phyloP scores from a whole-genome alignment of 2,329 filamentous ascomycete species.

The Aaosphaeria pasadenensis region DNA sequence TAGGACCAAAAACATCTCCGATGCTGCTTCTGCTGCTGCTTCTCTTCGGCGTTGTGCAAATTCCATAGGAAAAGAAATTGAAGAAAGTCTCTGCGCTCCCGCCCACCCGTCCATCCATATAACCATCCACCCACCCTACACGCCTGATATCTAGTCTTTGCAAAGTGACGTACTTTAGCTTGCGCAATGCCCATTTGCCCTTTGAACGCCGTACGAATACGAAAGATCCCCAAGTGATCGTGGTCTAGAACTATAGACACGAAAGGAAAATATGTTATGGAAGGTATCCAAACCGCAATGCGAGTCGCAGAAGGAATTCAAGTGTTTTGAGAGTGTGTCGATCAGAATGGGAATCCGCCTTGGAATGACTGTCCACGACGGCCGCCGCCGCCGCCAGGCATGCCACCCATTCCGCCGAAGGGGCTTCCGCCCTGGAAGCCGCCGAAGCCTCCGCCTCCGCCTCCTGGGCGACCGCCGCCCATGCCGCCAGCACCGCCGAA shows the following conservation, averaged over 20 bases:
- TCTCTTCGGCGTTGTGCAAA: too few relatives aligned
- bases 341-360: slow-evolving; percentile 30
- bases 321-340: background rate
- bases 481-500: slow-evolving; percentile 47
- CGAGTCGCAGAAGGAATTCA: background rate
- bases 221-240: background rate
- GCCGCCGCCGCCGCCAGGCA: slow-evolving; percentile 30
- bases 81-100: too few relatives aligned
- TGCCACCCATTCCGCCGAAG: slow-evolving; percentile 34
- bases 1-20: slow-evolving; percentile 1
- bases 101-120: background rate
- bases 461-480: slow-evolving; percentile 38
- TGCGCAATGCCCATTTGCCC: slow-evolving; percentile 7
- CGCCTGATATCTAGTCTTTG: too few relatives aligned
- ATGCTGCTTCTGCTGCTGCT: background rate
- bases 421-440: slow-evolving; percentile 37
- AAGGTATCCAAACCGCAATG: background rate
- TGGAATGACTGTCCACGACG: slow-evolving; percentile 25
- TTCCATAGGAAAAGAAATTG: too few relatives aligned
- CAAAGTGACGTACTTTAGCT: too few relatives aligned
- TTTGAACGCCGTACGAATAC: slow-evolving; percentile 18
- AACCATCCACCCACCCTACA: background rate
- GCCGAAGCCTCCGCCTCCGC: slow-evolving; percentile 52
- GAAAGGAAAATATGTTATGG: slow-evolving; percentile 4
- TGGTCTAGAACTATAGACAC: slow-evolving; percentile 15